Percentiles rank a stretch among this genome's conserved stretches.
Conservation (phyloP, 164 flowering plant genomes). For the Chloranthus sessilifolius region DNA sequence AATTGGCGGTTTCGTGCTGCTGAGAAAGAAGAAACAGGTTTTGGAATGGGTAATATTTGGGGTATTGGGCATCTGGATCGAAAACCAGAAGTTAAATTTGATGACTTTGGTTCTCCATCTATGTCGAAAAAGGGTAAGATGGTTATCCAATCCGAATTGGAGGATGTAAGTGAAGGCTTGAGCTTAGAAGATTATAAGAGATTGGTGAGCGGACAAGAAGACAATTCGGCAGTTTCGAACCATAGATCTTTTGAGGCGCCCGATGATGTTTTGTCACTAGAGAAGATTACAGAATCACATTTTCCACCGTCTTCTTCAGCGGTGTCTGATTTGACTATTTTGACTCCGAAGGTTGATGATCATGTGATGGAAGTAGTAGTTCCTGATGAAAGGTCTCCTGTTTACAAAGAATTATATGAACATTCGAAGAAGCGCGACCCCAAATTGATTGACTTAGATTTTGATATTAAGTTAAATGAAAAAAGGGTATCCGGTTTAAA, state of each 20-base stretch:
- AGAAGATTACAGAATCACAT: background rate
- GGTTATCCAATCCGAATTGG: background rate
- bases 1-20: background rate
- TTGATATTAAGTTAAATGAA: background rate
- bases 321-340: background rate
- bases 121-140: background rate
- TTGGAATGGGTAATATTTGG: background rate
- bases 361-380: background rate
- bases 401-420: conserved; percentile 6
- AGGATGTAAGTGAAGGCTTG: conserved; percentile 5
- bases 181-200: conserved; percentile 4
- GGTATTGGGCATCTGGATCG: background rate
- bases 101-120: background rate
- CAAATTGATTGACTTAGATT: conserved; percentile 4
- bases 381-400: background rate
- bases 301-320: background rate
- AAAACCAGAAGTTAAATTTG: background rate
- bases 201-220: conserved; percentile 3
- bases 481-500: background rate
- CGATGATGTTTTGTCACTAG: background rate
- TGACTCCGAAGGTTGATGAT: background rate
- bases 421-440: background rate
- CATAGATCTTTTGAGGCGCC: background rate
- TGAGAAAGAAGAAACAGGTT: background rate
- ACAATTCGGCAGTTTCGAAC: background rate